Conservation (phyloP, 1,284 basidiomycete species). For the Hortiboletus rubellus region DNA sequence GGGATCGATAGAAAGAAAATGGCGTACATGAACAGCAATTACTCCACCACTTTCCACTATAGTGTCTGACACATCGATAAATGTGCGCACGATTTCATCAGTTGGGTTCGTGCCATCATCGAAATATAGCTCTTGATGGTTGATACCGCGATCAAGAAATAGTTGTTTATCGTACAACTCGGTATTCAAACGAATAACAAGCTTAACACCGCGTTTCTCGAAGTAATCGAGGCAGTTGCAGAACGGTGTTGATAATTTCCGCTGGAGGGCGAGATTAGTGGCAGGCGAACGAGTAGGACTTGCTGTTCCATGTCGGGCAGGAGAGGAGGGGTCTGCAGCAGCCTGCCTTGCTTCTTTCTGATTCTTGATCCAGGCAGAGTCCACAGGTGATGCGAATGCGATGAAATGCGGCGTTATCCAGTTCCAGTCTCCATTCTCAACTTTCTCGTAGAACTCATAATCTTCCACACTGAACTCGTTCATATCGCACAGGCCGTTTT, state of each 20-base stretch:
- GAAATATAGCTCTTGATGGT: constrained; percentile 93
- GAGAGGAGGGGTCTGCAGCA: constrained; percentile 41
- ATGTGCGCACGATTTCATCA: constrained; percentile 89
- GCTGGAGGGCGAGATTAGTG: constrained; percentile 61
- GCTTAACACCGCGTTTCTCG: constrained; percentile 79
- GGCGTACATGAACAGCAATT: constrained; percentile 84
- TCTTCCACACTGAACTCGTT: constrained; percentile 88
- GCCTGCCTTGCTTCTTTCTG: constrained; percentile 67
- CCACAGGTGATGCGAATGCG: constrained; percentile 94
- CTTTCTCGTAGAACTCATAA: constrained; percentile 93
- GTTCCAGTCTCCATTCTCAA: constrained; percentile 98
- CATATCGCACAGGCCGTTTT: constrained; percentile 87
- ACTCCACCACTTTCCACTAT: constrained; percentile 77
- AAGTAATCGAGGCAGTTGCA: constrained; percentile 93
- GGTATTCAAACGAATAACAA: constrained; percentile 96
- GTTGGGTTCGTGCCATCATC: constrained; percentile 98
- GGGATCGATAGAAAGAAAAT: constrained; percentile 17
- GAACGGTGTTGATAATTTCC: constrained; percentile 76
- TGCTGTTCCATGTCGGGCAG: constrained; percentile 27
- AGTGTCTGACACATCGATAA: constrained; percentile 83
- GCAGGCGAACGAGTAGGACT: constrained; percentile 30
- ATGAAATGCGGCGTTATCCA: constrained; percentile 93
- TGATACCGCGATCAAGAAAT: constrained; percentile 86
- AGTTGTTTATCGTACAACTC: constrained; percentile 87
- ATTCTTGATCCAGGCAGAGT: constrained; percentile 71